A percentile compares a stretch with the other conserved stretches of the same genome.
phyloP scores from a whole-genome alignment of 306 rosid species.

The Lithocarpus polystachyus region DNA sequence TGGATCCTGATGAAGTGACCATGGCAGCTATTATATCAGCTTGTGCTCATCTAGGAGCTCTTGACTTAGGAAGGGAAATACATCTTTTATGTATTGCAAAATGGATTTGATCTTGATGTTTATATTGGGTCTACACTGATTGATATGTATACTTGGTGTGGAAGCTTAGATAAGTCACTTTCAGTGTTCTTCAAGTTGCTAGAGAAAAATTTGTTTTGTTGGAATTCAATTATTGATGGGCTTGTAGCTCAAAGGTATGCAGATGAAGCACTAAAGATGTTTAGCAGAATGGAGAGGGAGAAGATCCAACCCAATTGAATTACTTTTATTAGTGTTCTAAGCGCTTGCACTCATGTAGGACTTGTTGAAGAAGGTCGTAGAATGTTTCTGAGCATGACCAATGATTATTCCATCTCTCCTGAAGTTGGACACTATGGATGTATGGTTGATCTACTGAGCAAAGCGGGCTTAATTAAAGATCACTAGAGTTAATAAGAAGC shows the following conservation, averaged over 20 bases:
- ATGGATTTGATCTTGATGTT: slow-evolving; percentile 63
- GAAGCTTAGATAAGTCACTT: slow-evolving; percentile 68
- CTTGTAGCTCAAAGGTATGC: slow-evolving; percentile 69
- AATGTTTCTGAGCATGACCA: slow-evolving; percentile 55
- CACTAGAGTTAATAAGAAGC: slow-evolving; percentile 54
- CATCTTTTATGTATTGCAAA: slow-evolving; percentile 54
- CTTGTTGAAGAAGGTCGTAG: slow-evolving; percentile 59
- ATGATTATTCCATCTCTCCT: slow-evolving; percentile 47
- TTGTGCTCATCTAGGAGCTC: slow-evolving; percentile 82
- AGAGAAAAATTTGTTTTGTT: slow-evolving; percentile 67
- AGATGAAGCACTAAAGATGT: slow-evolving; percentile 51
- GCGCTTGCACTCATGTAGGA: slow-evolving; percentile 79
- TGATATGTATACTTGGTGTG: slow-evolving; percentile 89
- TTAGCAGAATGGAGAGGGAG: slow-evolving; percentile 50
- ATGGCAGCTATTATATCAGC: slow-evolving; percentile 60
- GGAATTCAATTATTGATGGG: slow-evolving; percentile 76
- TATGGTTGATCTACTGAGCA: slow-evolving; percentile 77
- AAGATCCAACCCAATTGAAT: slow-evolving; percentile 62
- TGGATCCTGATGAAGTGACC: slow-evolving; percentile 67
- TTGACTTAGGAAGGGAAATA: slow-evolving; percentile 65
- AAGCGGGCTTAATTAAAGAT: slow-evolving; percentile 69
- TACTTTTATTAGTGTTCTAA: slow-evolving; percentile 63
- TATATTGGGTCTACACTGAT: slow-evolving; percentile 71
- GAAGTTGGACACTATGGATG: slow-evolving; percentile 76
- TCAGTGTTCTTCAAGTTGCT: slow-evolving; percentile 62